These are phyloP conservation scores for Dictyostelium capitatum DNA, from an alignment of 78 protist species.

Conservation along the genomic window DNA sequence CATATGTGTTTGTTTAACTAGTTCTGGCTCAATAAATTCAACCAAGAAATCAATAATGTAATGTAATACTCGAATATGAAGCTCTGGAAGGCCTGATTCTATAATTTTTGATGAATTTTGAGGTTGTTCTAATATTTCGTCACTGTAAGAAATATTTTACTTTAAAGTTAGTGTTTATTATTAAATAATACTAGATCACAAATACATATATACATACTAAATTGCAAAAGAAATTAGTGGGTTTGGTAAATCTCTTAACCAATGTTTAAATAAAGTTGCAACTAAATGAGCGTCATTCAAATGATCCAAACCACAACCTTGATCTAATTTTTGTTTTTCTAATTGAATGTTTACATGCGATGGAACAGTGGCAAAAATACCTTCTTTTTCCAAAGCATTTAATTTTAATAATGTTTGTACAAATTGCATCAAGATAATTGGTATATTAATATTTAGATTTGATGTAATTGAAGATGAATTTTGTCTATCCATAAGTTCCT, in stretches of 20 bases:
- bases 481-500: background rate
- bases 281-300: slow-evolving; percentile 26
- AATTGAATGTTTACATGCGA: background rate
- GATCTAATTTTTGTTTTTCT: slow-evolving; percentile 62
- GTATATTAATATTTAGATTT: slow-evolving; percentile 10
- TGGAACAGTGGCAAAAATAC: slow-evolving; percentile 41
- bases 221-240: slow-evolving; percentile 64
- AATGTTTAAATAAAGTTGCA: slow-evolving; percentile 63
- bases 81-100: slow-evolving; percentile 40
- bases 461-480: background rate
- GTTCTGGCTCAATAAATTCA: slow-evolving; percentile 53
- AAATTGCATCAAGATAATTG: slow-evolving; percentile 46
- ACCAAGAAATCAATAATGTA: slow-evolving; percentile 64
- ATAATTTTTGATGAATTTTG: slow-evolving; percentile 33
- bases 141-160: slow-evolving; percentile 39
- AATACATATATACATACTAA: slow-evolving; percentile 65
- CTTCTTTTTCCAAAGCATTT: slow-evolving; percentile 54
- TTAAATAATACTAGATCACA: no score
- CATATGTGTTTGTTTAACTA: slow-evolving; percentile 13
- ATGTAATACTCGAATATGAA: slow-evolving; percentile 41
- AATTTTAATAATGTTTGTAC: slow-evolving; percentile 47
- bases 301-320: slow-evolving; percentile 36
- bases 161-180: no score
- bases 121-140: slow-evolving; percentile 64
- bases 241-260: slow-evolving; percentile 76